Evolutionary conservation across 306 rosid genomes (phyloP).

Genomic region (Trifolium dubium): DNA sequence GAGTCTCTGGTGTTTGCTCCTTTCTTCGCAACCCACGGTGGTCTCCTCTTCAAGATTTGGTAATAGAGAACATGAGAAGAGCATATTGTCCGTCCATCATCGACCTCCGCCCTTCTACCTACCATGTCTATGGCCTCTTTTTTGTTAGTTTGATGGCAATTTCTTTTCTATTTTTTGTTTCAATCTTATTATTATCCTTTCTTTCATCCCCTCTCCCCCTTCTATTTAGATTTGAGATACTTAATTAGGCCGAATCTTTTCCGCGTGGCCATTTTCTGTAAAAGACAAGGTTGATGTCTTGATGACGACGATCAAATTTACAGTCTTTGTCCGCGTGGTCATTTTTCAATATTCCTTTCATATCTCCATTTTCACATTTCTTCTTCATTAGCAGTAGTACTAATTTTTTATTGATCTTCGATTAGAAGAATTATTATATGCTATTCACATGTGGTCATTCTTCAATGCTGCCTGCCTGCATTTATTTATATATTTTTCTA

Average conservation of each 20-base stretch:
- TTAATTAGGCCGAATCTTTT: conserved; percentile 45
- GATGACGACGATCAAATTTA: conserved; percentile 46
- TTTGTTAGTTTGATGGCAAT: conserved; percentile 29
- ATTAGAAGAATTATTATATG: not conserved
- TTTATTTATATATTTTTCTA: not conserved
- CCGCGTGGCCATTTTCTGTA: conserved; percentile 36
- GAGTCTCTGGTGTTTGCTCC: conserved; percentile 97
- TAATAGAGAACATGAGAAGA: not conserved
- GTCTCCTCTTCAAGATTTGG: conserved; percentile 81
- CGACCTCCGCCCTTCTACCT: not conserved
- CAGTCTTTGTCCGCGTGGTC: conserved; percentile 17
- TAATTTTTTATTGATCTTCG: not conserved
- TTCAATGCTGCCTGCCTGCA: not conserved
- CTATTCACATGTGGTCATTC: not conserved
- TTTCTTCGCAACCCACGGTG: conserved; percentile 94
- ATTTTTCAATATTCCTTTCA: conserved; percentile 19
- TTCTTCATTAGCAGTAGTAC: not conserved
- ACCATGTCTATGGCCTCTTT: conserved; percentile 15
- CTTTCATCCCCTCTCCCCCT: not conserved
- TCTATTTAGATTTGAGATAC: conserved; percentile 42
- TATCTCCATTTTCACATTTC: not conserved
- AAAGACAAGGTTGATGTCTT: conserved; percentile 39
- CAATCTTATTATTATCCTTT: not conserved
- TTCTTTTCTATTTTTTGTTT: conserved; percentile 24
- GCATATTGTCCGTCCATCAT: conserved; percentile 29